Base-by-base conservation (phyloP, 176 grass and related monocot species). In the Ensete ventricosum region DNA sequence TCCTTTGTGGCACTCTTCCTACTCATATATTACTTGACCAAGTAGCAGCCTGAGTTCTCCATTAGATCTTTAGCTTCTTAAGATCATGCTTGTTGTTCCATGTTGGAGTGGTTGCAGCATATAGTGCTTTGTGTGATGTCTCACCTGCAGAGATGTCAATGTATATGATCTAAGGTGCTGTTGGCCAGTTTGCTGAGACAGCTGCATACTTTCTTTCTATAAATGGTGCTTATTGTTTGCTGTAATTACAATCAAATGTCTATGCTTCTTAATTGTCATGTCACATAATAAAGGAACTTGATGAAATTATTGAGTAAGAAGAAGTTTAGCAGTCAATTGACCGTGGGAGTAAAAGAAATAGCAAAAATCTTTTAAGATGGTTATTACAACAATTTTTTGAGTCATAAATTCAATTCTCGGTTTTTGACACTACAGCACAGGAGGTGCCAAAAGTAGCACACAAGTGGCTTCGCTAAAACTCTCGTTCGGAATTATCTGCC, bases 21-120 rank as follows among this genome's bases (percentile, higher is more conserved):
- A 60, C 84, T 94, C 60, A 81, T 99, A 62, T 99, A 94, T 76
- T 99, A 89, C 86, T 73, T 99, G 88, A 99, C 91, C 53, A 86
- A 90, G 81, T 91, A 94, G 26, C 25, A 29, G 14, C 4, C 24
- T 43, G 34, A 43, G 34, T 43, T 43, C 34, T 43, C 34, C 34
- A 6, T 6, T 43, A 43, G 17, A 27, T 43, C 34, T 43, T 43
- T 43, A 43, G 34, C 34, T 43, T 43, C 34, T 43, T 43, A 65
- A 26, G 23, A 8, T 8, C 24, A 26, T 65, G 63, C 63, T 26
- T 65, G 63, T 65, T 21, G 9, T 65, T 65, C 22, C 26, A 2
- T 65, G 24, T 26, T 65, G 63, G 67, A 16, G 51, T 70, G 9
- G 19, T 17, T 70, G 67, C 17, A 43, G 4, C 34, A 43, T 43